These are phyloP conservation scores for Solanum arcanum DNA, from an alignment of 257 asterid species.

Conservation along the genomic window DNA sequence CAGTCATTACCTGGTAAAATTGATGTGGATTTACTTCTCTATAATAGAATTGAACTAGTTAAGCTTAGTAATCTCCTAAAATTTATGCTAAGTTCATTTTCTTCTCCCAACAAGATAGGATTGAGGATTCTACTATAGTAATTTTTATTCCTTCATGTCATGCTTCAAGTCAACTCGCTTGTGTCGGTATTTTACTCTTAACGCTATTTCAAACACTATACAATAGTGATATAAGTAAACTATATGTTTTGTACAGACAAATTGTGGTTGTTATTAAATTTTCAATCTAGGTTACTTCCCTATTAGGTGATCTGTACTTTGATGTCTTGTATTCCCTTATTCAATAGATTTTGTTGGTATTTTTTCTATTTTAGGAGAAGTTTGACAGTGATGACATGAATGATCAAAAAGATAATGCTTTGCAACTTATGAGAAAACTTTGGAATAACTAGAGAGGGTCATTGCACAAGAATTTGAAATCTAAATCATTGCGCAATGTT, in stretches of 20 bases:
- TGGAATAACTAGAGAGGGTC: neutral
- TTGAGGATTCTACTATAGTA: too few species aligned
- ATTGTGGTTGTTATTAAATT: neutral
- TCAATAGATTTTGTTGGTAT: neutral
- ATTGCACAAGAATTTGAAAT: neutral
- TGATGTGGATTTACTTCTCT: too few species aligned
- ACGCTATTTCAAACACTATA: too few species aligned
- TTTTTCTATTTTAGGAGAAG: neutral
- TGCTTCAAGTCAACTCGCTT: too few species aligned
- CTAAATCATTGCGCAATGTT: too few species aligned
- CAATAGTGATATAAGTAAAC: neutral
- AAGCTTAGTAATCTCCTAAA: too few species aligned
- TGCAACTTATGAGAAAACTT: neutral
- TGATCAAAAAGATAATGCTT: neutral
- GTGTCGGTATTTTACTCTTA: too few species aligned
- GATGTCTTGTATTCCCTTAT: neutral
- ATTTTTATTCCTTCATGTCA: too few species aligned
- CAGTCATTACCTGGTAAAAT: too few species aligned
- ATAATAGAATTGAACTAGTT: too few species aligned
- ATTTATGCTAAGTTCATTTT: too few species aligned
- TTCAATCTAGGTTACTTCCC: neutral
- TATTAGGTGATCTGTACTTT: neutral
- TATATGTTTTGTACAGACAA: neutral
- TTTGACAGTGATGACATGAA: neutral
- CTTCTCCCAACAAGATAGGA: too few species aligned